A percentile compares a stretch with the other conserved stretches of the same genome.
phyloP scores from a whole-genome alignment of 768 basidiomycete species.

The Russula virescens region DNA sequence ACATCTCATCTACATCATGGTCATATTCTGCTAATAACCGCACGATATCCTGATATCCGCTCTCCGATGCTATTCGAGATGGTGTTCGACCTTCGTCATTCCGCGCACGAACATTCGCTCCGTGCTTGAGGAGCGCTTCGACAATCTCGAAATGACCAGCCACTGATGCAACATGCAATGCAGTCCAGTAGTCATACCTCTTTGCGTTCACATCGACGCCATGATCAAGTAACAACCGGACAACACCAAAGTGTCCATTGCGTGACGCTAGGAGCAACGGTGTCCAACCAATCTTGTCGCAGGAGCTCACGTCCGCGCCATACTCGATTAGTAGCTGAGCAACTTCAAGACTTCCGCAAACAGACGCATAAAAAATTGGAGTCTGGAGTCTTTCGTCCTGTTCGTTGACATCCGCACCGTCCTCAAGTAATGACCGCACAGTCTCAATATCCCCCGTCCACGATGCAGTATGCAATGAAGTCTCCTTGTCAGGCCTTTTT shows the following conservation, averaged over 20 bases:
- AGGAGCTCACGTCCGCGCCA: background rate
- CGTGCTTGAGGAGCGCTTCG: background rate
- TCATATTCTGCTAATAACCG: background rate
- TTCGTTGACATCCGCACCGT: background rate
- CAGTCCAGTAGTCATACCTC: background rate
- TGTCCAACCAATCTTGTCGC: background rate
- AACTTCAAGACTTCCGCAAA: background rate
- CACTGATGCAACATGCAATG: background rate
- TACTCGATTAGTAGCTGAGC: background rate
- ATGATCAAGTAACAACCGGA: background rate
- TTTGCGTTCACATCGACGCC: background rate
- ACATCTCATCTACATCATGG: background rate
- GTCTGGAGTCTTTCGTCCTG: background rate
- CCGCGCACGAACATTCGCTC: background rate
- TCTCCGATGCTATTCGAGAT: background rate
- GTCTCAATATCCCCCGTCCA: background rate
- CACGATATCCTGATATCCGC: background rate
- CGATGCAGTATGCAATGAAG: background rate
- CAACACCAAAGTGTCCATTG: background rate
- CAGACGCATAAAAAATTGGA: background rate
- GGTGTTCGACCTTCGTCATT: background rate
- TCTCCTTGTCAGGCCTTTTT: background rate
- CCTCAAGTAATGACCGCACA: background rate
- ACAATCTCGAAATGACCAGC: background rate
- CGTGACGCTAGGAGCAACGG: background rate